Conservation (phyloP, 2,329 filamentous ascomycete species). For the Alternaria sp. region DNA sequence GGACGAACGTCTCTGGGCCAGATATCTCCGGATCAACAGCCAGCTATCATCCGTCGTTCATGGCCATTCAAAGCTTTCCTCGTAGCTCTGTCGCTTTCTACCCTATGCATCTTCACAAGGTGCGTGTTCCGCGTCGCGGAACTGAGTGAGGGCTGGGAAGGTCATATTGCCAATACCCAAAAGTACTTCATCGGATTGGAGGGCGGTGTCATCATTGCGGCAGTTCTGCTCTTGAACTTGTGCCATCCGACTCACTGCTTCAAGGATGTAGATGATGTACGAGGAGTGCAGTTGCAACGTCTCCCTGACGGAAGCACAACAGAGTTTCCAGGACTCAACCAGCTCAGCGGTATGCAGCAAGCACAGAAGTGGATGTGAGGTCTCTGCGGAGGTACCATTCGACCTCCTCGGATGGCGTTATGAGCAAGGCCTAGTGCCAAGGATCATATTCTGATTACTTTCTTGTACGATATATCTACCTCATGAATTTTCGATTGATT, state of each 20-base stretch:
- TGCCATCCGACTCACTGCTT: slow-evolving; percentile 50
- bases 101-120: slow-evolving; percentile 69
- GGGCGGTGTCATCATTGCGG: slow-evolving; percentile 42
- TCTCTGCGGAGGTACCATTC: not conserved
- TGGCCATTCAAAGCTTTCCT: slow-evolving; percentile 62
- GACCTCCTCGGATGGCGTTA: not conserved
- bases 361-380: not conserved
- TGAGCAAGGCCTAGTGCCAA: not conserved
- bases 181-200: slow-evolving; percentile 50
- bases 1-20: slow-evolving; percentile 24
- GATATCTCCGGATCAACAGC: slow-evolving; percentile 32
- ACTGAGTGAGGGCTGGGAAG: slow-evolving; percentile 68
- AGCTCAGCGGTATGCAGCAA: not conserved
- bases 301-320: slow-evolving; percentile 10
- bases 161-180: slow-evolving; percentile 60
- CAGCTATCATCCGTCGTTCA: slow-evolving; percentile 40
- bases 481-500: not conserved
- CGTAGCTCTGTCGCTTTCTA: slow-evolving; percentile 62
- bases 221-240: slow-evolving; percentile 42
- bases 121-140: slow-evolving; percentile 71
- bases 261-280: slow-evolving; percentile 32
- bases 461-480: not conserved
- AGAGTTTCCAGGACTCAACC: slow-evolving; percentile 1
- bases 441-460: not conserved
- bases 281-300: not conserved